Percentiles rank a stretch among this genome's conserved stretches.
These are phyloP conservation scores for Aspergillus sclerotiicarbonarius DNA, from an alignment of 495 filamentous ascomycete species.

Conservation along the genomic window DNA sequence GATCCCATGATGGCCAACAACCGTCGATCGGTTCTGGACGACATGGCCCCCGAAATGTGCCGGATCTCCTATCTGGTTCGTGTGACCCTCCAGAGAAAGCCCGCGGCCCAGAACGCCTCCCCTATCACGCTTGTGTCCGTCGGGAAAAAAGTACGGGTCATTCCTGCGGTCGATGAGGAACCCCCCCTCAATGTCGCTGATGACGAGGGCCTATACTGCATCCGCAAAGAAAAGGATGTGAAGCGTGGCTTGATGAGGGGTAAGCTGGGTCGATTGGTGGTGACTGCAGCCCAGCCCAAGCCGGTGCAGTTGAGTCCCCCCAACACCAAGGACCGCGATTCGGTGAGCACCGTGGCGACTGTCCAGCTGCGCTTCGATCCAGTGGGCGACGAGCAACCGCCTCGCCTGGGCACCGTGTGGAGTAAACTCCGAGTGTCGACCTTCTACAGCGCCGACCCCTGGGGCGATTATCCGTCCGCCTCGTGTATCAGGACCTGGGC, in stretches of 20 bases:
- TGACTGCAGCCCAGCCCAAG: conserved; percentile 70
- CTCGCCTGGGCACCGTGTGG: conserved; percentile 61
- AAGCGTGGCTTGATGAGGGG: conserved; percentile 75
- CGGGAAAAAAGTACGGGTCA: conserved; percentile 65
- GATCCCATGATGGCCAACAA: conserved; percentile 56
- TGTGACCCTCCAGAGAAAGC: conserved; percentile 45
- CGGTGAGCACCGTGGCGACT: conserved; percentile 59
- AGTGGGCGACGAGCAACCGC: conserved; percentile 57
- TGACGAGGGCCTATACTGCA: conserved; percentile 60
- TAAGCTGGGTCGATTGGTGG: conserved; percentile 70
- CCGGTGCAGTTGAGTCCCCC: conserved; percentile 58
- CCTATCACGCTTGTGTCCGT: conserved; percentile 48
- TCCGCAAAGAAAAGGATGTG: conserved; percentile 72
- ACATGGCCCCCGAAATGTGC: conserved; percentile 80
- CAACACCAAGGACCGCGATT: conserved; percentile 34
- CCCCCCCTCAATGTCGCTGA: conserved; percentile 68
- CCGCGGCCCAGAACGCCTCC: conserved; percentile 24
- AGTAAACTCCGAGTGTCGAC: conserved; percentile 75
- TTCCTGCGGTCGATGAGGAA: conserved; percentile 72
- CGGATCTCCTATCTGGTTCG: conserved; percentile 72
- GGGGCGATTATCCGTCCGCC: conserved; percentile 43
- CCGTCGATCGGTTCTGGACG: conserved; percentile 60
- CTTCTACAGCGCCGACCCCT: conserved; percentile 66
- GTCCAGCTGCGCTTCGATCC: conserved; percentile 77
- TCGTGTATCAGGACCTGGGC: conserved; percentile 22